phyloP scores from a whole-genome alignment of 768 basidiomycete genomes.

The Russula ochroleuca region DNA sequence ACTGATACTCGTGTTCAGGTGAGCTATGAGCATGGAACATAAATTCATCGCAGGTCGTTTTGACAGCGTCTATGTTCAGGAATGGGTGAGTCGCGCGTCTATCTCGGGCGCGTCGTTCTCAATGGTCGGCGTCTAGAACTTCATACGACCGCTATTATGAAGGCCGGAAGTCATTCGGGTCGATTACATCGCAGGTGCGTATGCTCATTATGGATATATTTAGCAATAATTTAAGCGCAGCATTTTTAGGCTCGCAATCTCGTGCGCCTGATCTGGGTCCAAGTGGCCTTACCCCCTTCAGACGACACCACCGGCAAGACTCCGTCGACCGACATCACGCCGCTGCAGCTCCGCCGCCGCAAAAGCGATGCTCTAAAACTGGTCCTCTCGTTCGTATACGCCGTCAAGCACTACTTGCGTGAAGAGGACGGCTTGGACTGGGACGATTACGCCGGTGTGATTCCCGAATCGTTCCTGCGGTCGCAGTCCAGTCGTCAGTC shows the following conservation, averaged over 20 bases:
- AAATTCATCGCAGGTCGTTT: neutral
- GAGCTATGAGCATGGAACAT: slow-evolving; percentile 29
- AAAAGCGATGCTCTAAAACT: slow-evolving; percentile 72
- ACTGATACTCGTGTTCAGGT: slow-evolving; percentile 85
- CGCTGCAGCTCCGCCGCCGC: slow-evolving; percentile 50
- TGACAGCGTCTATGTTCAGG: slow-evolving; percentile 36
- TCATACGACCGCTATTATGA: slow-evolving; percentile 88
- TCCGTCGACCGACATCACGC: slow-evolving; percentile 43
- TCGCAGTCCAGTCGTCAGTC: slow-evolving; percentile 29
- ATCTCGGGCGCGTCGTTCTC: neutral
- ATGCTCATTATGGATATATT: neutral
- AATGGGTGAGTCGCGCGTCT: slow-evolving; percentile 48
- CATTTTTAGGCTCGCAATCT: slow-evolving; percentile 58
- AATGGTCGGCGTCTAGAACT: slow-evolving; percentile 44
- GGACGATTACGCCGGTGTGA: slow-evolving; percentile 59
- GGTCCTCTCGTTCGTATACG: slow-evolving; percentile 64
- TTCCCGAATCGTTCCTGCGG: slow-evolving; percentile 58
- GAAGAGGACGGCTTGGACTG: slow-evolving; percentile 74
- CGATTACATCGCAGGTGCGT: slow-evolving; percentile 58
- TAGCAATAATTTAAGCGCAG: slow-evolving; percentile 10
- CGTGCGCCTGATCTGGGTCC: slow-evolving; percentile 74
- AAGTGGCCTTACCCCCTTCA: slow-evolving; percentile 59
- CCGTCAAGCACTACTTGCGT: slow-evolving; percentile 77
- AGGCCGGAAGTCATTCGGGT: slow-evolving; percentile 79
- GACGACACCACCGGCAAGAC: slow-evolving; percentile 55